Base-by-base conservation (phyloP, 2,329 filamentous ascomycete genomes). In the Penicillium sp. region DNA sequence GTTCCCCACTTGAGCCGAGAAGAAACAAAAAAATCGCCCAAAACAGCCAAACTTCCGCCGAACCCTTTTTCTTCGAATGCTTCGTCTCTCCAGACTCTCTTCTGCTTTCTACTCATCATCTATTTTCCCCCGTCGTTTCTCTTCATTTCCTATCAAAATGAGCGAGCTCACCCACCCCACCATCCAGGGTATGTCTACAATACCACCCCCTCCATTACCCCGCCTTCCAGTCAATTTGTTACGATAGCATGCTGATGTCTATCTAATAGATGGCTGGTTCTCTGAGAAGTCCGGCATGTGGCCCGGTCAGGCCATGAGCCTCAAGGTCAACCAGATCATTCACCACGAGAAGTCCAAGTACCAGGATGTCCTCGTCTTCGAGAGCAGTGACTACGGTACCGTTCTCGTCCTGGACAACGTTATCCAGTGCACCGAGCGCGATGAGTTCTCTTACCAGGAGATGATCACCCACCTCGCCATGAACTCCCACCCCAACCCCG, bases 271-370 rank as follows among this genome's bases (percentile, higher is more conserved):
- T 96, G 94, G 93, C 82, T 99, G 94, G 94, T 99, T 99, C 89
- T 90, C 92, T 78, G 94, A 99, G 82, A 92, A 96, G 81, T 96
- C 90, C 69, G 83, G 94, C 75, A 97, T 99, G 93, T 99, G 94
- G 94, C 93, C 94, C 62, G 91, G 94, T 76, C 94, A 97, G 83
- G 94, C 94, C 76, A 97, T 97, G 93, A 97, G 90, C 68, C 88
- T 96, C 75, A 92, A 90, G 80, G 94, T 99, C 79, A 93, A 99
- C 78, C 91, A 97, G 83, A 88, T 99, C 73, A 84, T 99, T 63
- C 92, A 97, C 85, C 93, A 97, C 83, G 94, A 99, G 83, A 97
- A 97, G 87, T 94, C 90, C 84, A 83, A 96, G 83, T 99, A 97
- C 83, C 94, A 99, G 81, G 94, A 99, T 75, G 93, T 99, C 65